Evolutionary conservation across 768 basidiomycete genomes (phyloP).

Genomic region (Trametes cubensis): DNA sequence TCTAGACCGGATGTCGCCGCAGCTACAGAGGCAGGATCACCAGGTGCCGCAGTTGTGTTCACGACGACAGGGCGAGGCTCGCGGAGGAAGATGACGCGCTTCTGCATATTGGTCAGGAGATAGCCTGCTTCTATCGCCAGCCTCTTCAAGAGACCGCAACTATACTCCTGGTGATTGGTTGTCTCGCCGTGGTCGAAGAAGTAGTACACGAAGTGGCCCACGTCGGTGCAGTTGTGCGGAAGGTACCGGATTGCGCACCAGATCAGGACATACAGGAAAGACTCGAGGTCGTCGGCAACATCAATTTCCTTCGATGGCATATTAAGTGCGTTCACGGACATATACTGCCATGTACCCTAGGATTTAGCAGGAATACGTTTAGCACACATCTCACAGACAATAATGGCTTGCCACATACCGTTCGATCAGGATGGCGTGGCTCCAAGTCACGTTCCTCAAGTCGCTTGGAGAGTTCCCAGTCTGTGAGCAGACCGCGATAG

Average conservation of each 20-base stretch:
- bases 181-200: constrained; percentile 2
- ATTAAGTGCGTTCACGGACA: constrained; percentile 14
- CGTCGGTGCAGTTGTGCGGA: background rate
- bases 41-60: no score
- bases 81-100: no score
- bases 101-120: background rate
- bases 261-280: constrained; percentile 20
- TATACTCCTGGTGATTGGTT: background rate
- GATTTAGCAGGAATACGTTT: background rate
- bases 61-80: no score
- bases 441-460: background rate
- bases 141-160: background rate
- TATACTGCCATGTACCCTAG: constrained; percentile 31
- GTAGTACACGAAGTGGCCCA: background rate
- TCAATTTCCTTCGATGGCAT: constrained; percentile 8
- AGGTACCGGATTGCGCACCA: constrained; percentile 10
- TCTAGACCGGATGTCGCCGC: no score
- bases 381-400: background rate
- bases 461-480: constrained; percentile 15
- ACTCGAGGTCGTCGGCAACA: constrained; percentile 26
- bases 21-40: no score
- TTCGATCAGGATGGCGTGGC: constrained; percentile 4
- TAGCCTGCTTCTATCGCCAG: background rate
- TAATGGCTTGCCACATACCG: background rate
- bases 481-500: background rate